Base-by-base conservation (phyloP, 352 stramenopile species). In the Thraustochytrium striatum region DNA sequence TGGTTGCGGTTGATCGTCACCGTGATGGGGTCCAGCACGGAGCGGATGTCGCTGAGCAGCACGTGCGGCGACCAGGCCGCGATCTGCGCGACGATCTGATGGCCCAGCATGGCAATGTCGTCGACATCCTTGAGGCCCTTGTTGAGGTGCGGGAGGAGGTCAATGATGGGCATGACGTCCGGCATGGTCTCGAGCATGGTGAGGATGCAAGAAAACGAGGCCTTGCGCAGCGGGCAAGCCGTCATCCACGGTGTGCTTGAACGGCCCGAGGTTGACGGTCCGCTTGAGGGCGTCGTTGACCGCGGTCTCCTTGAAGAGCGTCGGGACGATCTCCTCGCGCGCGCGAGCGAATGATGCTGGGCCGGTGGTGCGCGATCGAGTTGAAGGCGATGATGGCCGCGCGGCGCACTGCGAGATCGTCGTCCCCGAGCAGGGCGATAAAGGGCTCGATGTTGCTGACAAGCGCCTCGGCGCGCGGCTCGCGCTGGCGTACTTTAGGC, bases 231-330 rank as follows among this genome's bases (percentile, higher is more conserved):
- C n/a, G 28, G 90, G 89, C 28, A 93, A 79, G 8, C 88, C 89
- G 59, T 94, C 89, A 81, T 94, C 90, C 19, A 99, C 95, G 75
- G 95, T 98, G 84, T 99, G 95, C 83, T 98, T 99, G 86, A 99
- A 99, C 28, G 96, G 96, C 68, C 96, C 96, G 61, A 99, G 88
- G 84, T 99, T 94, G 41, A 99, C 94, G 39, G 95, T 92, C 36
- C 95, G 90, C 82, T 98, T 91, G 70, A 98, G 84, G 83, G 97
- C 97, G 25, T 98, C 88, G 59, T 95, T 87, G 30, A 94, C 93
- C 19, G 89, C 58, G 78, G 88, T 87, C 62, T 90, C 89, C 58
- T 87, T 61, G 41, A 97, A 89, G 1, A 99, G 87, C 13, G 90
- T 84, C 25, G 94, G 94, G 68, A 97, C 89, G 53, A 98, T 92